phyloP scores from a whole-genome alignment of 2,329 filamentous ascomycete genomes.

The Verticillium nonalfalfae region DNA sequence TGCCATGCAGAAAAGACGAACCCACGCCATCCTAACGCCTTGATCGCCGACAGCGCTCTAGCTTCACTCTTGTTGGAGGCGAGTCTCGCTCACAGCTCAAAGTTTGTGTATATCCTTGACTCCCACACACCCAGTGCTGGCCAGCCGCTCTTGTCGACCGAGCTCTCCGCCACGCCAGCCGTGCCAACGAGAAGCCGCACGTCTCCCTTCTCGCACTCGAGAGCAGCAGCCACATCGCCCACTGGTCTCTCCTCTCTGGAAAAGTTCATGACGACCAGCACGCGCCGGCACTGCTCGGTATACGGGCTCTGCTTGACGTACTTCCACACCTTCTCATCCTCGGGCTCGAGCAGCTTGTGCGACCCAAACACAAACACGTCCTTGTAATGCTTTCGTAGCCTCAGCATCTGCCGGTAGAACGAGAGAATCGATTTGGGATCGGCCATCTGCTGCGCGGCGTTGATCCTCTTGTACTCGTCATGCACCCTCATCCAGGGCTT shows the following conservation, averaged over 20 bases:
- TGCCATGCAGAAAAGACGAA: too few species aligned
- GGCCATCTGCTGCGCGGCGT: constrained; percentile 41
- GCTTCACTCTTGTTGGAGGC: neutral
- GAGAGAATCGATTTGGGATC: constrained; percentile 45
- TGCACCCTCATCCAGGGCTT: constrained; percentile 65
- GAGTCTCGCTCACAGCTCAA: neutral
- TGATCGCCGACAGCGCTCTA: too few species aligned
- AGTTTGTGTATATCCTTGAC: neutral
- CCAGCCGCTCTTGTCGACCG: neutral
- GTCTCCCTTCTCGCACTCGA: constrained; percentile 14
- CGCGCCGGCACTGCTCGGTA: constrained; percentile 14
- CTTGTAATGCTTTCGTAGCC: constrained; percentile 44
- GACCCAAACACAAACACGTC: constrained; percentile 57
- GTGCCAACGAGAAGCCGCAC: constrained; percentile 20
- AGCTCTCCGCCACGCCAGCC: neutral
- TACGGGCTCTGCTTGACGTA: constrained; percentile 36
- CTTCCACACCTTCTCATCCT: constrained; percentile 48
- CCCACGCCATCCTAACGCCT: neutral
- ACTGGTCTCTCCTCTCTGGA: constrained; percentile 24
- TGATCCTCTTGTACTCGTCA: constrained; percentile 48
- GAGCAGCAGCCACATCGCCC: constrained; percentile 13
- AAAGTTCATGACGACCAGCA: constrained; percentile 40
- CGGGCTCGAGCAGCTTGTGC: constrained; percentile 46
- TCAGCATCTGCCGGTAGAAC: constrained; percentile 52
- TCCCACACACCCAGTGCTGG: neutral